phyloP scores from a whole-genome alignment of 75 land plant genomes.

The Cryptomeria japonica region DNA sequence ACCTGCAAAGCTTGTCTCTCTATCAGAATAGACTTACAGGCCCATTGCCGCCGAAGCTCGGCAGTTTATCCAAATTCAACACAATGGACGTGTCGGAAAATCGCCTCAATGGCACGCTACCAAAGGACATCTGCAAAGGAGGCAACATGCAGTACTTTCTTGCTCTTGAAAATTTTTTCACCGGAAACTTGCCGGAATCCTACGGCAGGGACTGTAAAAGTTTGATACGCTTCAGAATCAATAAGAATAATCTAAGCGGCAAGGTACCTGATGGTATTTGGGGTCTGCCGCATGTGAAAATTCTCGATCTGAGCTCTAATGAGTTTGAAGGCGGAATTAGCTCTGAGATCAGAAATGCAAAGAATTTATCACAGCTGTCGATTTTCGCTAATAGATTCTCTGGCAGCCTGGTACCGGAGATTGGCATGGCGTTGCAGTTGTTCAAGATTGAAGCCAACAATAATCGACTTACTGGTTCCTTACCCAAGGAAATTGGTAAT shows the following conservation, averaged over 20 bases:
- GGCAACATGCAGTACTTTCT: conserved; percentile 35
- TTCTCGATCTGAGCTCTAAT: conserved; percentile 60
- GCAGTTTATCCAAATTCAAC: conserved; percentile 41
- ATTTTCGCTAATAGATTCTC: conserved; percentile 48
- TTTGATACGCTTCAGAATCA: conserved; percentile 52
- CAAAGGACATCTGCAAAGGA: conserved; percentile 28
- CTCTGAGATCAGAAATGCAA: conserved; percentile 40
- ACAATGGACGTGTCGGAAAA: conserved; percentile 23
- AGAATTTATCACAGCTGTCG: conserved; percentile 23
- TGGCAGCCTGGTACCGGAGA: conserved; percentile 51
- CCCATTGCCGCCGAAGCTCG: conserved; percentile 58
- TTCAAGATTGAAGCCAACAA: conserved; percentile 28
- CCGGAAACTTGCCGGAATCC: conserved; percentile 48
- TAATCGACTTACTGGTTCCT: conserved; percentile 51
- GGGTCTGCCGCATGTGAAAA: conserved; percentile 53
- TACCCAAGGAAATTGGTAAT: conserved; percentile 49
- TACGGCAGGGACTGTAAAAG: conserved; percentile 40
- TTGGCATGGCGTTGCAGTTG: conserved; percentile 35
- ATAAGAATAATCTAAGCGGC: conserved; percentile 52
- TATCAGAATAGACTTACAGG: conserved; percentile 66
- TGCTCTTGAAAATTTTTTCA: conserved; percentile 48
- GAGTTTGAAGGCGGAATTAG: conserved; percentile 58
- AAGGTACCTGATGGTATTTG: conserved; percentile 54
- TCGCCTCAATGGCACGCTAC: conserved; percentile 24
- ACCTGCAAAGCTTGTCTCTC: conserved; percentile 38